A percentile compares a stretch with the other conserved stretches of the same genome.
These are phyloP conservation scores for Gossypium davidsonii DNA, from an alignment of 441 rosid species.

Conservation along the genomic window DNA sequence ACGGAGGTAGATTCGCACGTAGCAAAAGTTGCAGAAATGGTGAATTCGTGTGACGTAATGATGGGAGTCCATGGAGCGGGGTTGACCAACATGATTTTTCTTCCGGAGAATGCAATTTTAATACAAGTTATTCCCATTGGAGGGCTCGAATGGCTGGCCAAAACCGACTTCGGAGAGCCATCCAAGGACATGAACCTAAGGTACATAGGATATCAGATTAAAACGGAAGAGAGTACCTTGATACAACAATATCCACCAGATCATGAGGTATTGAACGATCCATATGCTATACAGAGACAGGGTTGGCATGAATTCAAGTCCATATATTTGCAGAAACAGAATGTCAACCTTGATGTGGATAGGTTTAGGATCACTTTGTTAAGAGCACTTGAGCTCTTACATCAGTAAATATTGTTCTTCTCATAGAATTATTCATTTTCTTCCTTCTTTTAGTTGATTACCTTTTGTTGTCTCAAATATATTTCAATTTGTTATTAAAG, in stretches of 20 bases:
- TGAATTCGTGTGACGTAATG: constrained; percentile 70
- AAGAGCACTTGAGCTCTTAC: constrained; percentile 53
- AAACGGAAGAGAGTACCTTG: constrained; percentile 56
- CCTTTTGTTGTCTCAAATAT: background rate
- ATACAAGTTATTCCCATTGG: constrained; percentile 67
- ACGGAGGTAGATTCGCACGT: constrained; percentile 44
- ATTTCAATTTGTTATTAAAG: no score
- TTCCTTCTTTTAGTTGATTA: background rate
- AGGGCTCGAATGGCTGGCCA: constrained; percentile 55
- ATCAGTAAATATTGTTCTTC: constrained; percentile 7
- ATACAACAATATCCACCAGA: constrained; percentile 34
- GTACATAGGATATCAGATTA: constrained; percentile 60
- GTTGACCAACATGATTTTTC: constrained; percentile 67
- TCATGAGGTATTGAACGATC: constrained; percentile 48
- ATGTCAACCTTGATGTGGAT: constrained; percentile 49
- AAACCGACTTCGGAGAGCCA: constrained; percentile 43
- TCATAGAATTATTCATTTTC: background rate
- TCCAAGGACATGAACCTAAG: constrained; percentile 54
- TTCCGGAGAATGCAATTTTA: constrained; percentile 63
- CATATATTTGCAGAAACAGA: constrained; percentile 59
- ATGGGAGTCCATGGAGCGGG: constrained; percentile 90
- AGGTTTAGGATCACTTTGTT: constrained; percentile 52
- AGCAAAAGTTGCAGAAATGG: constrained; percentile 34
- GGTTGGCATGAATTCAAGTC: constrained; percentile 54
- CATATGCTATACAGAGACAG: constrained; percentile 31